phyloP scores from a whole-genome alignment of 2,329 filamentous ascomycete genomes.

The Macrophomina phaseolina region DNA sequence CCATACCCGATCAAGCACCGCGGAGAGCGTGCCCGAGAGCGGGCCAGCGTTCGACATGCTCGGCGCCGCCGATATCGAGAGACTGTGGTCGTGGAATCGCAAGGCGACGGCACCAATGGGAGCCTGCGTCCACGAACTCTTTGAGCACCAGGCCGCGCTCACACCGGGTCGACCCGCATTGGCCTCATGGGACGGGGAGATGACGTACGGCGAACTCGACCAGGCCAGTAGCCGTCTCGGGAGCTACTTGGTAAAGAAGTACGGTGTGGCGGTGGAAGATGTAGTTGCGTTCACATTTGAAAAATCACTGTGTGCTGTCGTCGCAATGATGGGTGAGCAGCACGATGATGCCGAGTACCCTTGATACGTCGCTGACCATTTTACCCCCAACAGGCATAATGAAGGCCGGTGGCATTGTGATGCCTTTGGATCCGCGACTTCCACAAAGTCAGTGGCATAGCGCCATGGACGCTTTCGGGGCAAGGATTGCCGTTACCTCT shows the following conservation, averaged over 20 bases:
- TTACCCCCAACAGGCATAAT: constrained; percentile 32
- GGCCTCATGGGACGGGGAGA: constrained; percentile 40
- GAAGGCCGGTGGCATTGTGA: constrained; percentile 35
- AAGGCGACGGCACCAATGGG: not conserved
- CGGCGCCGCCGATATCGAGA: not conserved
- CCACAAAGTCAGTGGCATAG: not conserved
- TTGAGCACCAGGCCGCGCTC: not conserved
- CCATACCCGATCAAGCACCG: too few relatives aligned
- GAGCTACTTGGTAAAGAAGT: constrained; percentile 36
- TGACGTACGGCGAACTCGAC: constrained; percentile 41
- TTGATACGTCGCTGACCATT: too few relatives aligned
- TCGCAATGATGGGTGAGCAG: too few relatives aligned
- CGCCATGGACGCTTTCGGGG: not conserved
- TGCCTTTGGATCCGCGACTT: constrained; percentile 38
- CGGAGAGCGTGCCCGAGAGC: too few relatives aligned
- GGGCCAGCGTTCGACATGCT: not conserved
- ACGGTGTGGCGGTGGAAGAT: constrained; percentile 37
- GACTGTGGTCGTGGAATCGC: not conserved
- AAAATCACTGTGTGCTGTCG: too few relatives aligned
- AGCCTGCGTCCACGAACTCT: not conserved
- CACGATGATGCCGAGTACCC: too few relatives aligned
- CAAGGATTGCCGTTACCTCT: constrained; percentile 28
- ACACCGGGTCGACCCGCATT: constrained; percentile 40
- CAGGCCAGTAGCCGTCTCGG: constrained; percentile 33
- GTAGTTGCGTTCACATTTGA: constrained; percentile 46